phyloP scores from a whole-genome alignment of 2,329 filamentous ascomycete species.

The Aspergillus fumigatiaffinis region DNA sequence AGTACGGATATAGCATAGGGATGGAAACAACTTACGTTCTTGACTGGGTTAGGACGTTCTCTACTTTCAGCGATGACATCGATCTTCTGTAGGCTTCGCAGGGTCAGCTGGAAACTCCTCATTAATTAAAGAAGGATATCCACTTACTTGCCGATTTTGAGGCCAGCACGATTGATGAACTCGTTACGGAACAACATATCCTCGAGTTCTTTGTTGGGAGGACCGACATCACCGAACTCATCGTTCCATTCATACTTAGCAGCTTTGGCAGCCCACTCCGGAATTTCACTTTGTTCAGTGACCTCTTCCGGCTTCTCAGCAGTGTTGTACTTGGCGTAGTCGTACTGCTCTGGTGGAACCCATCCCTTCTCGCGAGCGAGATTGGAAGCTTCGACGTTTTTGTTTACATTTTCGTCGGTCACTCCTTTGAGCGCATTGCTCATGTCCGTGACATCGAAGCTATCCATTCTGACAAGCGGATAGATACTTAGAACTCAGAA shows the following conservation, averaged over 20 bases:
- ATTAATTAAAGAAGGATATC: neutral
- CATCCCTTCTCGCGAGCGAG: slow-evolving; percentile 39
- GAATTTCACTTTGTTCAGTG: slow-evolving; percentile 16
- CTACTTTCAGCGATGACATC: slow-evolving; percentile 50
- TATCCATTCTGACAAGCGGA: slow-evolving; percentile 11
- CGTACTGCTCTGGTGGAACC: slow-evolving; percentile 33
- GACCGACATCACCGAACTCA: slow-evolving; percentile 81
- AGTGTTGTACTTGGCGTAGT: slow-evolving; percentile 33
- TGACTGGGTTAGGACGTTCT: slow-evolving; percentile 46
- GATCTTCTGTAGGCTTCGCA: slow-evolving; percentile 43
- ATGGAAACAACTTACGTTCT: slow-evolving; percentile 40
- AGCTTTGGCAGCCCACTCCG: slow-evolving; percentile 55
- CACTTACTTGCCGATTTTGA: slow-evolving; percentile 61
- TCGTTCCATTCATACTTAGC: slow-evolving; percentile 77
- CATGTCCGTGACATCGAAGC: slow-evolving; percentile 20
- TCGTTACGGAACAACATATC: slow-evolving; percentile 64
- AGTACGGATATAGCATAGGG: neutral
- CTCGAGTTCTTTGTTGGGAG: slow-evolving; percentile 67
- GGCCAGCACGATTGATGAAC: slow-evolving; percentile 51
- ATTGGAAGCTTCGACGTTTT: slow-evolving; percentile 25
- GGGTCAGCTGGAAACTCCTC: slow-evolving; percentile 4
- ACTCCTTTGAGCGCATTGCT: slow-evolving; percentile 19
- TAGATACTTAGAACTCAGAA: neutral
- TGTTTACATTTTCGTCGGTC: slow-evolving; percentile 13
- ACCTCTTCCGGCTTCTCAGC: slow-evolving; percentile 16